A percentile compares a stretch with the other conserved stretches of the same genome.
Evolutionary conservation across 1,139 yeast genomes (phyloP).

Genomic region (Geotrichum bryndzae): DNA sequence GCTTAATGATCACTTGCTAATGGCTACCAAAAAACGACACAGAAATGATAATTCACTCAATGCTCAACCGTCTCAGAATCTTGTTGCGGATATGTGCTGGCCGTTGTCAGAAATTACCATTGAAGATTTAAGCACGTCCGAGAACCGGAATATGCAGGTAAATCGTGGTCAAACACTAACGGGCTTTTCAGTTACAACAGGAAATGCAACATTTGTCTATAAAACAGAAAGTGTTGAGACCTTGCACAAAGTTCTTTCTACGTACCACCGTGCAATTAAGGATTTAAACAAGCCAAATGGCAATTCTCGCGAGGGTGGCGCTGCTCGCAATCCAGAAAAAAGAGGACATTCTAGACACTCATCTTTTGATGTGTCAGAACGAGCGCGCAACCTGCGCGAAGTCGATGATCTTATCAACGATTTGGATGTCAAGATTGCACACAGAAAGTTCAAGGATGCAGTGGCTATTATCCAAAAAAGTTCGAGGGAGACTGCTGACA

Average conservation of each 20-base stretch:
- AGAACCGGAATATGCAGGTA: slow-evolving; percentile 12
- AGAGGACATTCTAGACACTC: slow-evolving; percentile 17
- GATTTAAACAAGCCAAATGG: slow-evolving; percentile 46
- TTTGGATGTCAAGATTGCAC: slow-evolving; percentile 60
- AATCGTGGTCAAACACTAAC: slow-evolving; percentile 37
- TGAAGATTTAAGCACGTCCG: slow-evolving; percentile 34
- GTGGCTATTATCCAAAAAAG: slow-evolving; percentile 44
- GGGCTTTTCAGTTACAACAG: slow-evolving; percentile 34
- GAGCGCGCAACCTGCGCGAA: slow-evolving; percentile 39
- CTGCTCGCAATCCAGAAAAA: slow-evolving; percentile 4
- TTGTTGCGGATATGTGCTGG: slow-evolving; percentile 77
- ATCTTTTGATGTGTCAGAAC: slow-evolving; percentile 21
- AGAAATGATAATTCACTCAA: slow-evolving; percentile 23
- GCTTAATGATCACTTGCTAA: slow-evolving; percentile 67
- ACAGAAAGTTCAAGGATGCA: slow-evolving; percentile 51
- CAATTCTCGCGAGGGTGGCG: slow-evolving; percentile 24
- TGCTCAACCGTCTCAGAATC: slow-evolving; percentile 31
- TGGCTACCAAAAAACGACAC: slow-evolving; percentile 59
- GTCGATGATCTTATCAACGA: slow-evolving; percentile 62
- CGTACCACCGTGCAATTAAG: slow-evolving; percentile 59
- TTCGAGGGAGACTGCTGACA: slow-evolving; percentile 15
- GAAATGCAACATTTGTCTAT: slow-evolving; percentile 51
- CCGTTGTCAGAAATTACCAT: slow-evolving; percentile 59
- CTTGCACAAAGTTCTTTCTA: slow-evolving; percentile 50
- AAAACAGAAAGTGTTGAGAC: slow-evolving; percentile 61